Conservation (phyloP, 148 eudicot genomes). For the Rheum nobile region DNA sequence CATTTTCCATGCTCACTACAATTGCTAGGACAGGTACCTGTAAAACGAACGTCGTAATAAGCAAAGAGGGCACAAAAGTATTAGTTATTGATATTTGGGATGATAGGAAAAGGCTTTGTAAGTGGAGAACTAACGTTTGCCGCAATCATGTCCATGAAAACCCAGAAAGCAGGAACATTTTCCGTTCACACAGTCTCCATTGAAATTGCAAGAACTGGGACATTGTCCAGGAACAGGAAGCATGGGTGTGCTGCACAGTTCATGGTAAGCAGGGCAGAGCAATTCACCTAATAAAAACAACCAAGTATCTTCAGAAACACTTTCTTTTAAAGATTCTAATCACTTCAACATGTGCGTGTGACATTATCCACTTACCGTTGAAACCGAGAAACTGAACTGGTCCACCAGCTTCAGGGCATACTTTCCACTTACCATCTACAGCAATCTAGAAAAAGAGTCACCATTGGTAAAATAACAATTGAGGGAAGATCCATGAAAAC, state of each 20-base stretch:
- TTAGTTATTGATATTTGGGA: background rate
- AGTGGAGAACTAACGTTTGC: constrained; percentile 46
- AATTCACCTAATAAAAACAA: constrained; percentile 51
- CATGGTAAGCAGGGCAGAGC: constrained; percentile 84
- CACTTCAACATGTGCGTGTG: background rate
- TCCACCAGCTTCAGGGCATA: constrained; percentile 84
- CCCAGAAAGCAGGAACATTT: constrained; percentile 82
- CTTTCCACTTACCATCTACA: constrained; percentile 86
- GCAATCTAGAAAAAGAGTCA: constrained; percentile 45
- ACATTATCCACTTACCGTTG: constrained; percentile 43
- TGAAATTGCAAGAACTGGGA: constrained; percentile 68
- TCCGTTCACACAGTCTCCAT: constrained; percentile 86
- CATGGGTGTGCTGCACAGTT: constrained; percentile 56
- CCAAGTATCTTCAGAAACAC: background rate
- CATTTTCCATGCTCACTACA: constrained; percentile 77
- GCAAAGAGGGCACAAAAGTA: background rate
- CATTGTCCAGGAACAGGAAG: constrained; percentile 48
- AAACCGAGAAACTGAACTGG: constrained; percentile 75
- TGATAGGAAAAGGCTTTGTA: background rate
- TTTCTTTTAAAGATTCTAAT: background rate
- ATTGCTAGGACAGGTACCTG: constrained; percentile 75
- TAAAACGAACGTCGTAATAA: constrained; percentile 9
- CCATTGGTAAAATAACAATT: background rate
- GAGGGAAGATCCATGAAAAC: background rate
- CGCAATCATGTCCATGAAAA: constrained; percentile 75